phyloP scores from a whole-genome alignment of 2,329 filamentous ascomycete species.

The Talaromyces sp. region DNA sequence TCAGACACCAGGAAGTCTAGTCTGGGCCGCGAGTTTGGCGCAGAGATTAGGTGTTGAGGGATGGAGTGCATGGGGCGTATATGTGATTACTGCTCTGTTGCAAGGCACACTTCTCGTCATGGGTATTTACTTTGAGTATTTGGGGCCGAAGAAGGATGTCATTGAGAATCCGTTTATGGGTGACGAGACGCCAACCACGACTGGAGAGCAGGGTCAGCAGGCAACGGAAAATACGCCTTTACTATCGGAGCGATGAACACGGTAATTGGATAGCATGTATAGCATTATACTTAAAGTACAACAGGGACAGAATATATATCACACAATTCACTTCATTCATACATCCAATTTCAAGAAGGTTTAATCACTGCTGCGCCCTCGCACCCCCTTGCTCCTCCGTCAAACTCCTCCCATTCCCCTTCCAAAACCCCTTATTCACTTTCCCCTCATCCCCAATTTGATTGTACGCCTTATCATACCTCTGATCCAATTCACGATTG shows the following conservation, averaged over 20 bases:
- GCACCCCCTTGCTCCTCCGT: neutral
- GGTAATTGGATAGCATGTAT: neutral
- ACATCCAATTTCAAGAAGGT: neutral
- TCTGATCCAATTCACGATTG: constrained; percentile 34
- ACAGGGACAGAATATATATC: neutral
- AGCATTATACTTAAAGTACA: neutral
- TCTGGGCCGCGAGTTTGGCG: constrained; percentile 84
- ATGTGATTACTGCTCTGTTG: constrained; percentile 78
- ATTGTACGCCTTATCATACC: constrained; percentile 37
- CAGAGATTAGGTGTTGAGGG: constrained; percentile 74
- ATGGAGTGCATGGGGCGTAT: constrained; percentile 96
- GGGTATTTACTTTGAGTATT: constrained; percentile 68
- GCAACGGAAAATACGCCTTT: constrained; percentile 9
- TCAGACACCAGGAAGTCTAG: constrained; percentile 86
- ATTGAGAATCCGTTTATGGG: constrained; percentile 10
- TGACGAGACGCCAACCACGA: neutral
- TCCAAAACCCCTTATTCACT: constrained; percentile 25
- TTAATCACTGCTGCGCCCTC: neutral
- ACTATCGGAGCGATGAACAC: constrained; percentile 1
- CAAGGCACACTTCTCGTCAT: constrained; percentile 79
- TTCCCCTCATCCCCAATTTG: constrained; percentile 29
- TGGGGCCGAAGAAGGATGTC: constrained; percentile 47
- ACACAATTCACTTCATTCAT: neutral
- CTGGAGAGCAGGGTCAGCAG: neutral
- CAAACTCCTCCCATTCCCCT: constrained; percentile 16